A percentile compares a stretch with the other conserved stretches of the same genome.
These are phyloP conservation scores for Magnolia officinalis DNA, from an alignment of 164 flowering plant species.

Conservation along the genomic window DNA sequence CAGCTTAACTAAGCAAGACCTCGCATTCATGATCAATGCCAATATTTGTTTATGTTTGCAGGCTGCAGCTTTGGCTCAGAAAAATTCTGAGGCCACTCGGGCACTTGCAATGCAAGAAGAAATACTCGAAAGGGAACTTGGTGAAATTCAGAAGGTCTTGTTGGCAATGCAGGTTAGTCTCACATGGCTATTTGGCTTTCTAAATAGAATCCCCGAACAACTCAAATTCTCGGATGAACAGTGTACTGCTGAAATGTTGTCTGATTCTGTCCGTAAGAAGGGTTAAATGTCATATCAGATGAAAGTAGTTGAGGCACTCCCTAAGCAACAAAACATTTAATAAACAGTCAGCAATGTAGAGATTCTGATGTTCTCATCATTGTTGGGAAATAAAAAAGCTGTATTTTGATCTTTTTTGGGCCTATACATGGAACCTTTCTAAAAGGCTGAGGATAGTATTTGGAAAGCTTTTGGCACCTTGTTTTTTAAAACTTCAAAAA, in stretches of 20 bases:
- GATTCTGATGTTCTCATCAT: background rate
- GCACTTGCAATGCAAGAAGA: constrained; percentile 74
- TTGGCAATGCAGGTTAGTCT: constrained; percentile 86
- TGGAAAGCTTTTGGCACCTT: background rate
- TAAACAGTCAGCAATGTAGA: background rate
- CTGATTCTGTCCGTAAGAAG: background rate
- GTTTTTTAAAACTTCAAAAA: background rate
- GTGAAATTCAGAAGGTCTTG: constrained; percentile 88
- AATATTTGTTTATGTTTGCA: constrained; percentile 30
- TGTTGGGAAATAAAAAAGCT: background rate
- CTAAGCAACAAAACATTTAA: background rate
- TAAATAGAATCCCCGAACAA: background rate
- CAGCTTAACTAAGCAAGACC: background rate
- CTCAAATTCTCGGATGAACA: background rate
- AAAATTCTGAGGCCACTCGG: constrained; percentile 87
- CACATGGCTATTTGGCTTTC: background rate
- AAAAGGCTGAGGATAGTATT: background rate
- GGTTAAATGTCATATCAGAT: background rate
- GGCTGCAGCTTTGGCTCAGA: constrained; percentile 86
- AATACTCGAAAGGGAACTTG: constrained; percentile 83
- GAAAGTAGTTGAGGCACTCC: background rate
- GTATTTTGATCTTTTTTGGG: background rate
- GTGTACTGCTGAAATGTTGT: background rate
- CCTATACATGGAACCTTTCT: background rate
- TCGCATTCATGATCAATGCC: background rate